Evolutionary conservation across 768 basidiomycete species (phyloP).

Genomic region (Leccinum imitatum): DNA sequence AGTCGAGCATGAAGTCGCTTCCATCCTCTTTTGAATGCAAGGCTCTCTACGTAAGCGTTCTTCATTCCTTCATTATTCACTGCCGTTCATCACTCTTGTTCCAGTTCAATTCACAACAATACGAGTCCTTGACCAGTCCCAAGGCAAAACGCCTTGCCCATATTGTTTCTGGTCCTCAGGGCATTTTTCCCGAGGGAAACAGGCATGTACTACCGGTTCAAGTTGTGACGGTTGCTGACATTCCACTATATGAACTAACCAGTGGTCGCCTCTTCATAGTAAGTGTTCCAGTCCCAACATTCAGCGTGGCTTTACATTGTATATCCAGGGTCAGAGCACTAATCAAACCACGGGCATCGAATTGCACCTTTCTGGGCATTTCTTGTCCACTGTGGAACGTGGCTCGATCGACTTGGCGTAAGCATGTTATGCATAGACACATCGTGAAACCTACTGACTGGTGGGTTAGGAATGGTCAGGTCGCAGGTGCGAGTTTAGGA

Average conservation of each 20-base stretch:
- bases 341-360: conserved; percentile 84
- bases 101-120: conserved; percentile 15
- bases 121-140: neutral
- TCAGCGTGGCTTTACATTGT: neutral
- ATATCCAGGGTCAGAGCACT: conserved; percentile 75
- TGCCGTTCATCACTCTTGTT: neutral
- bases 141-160: neutral
- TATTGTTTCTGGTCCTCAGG: conserved; percentile 5
- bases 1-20: conserved; percentile 7
- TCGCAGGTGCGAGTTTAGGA: conserved; percentile 52
- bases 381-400: conserved; percentile 94
- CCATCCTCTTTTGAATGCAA: conserved; percentile 10
- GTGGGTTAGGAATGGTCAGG: conserved; percentile 70
- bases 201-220: neutral
- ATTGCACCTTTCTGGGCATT: conserved; percentile 68
- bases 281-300: neutral
- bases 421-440: conserved; percentile 23
- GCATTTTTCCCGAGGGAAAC: conserved; percentile 4
- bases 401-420: conserved; percentile 88
- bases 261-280: conserved; percentile 20
- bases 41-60: conserved; percentile 6
- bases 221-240: neutral
- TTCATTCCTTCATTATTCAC: neutral
- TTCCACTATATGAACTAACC: neutral
- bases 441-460: conserved; percentile 1